These are phyloP conservation scores for Nicotiana rustica DNA, from an alignment of 305 asterid species.

Conservation along the genomic window DNA sequence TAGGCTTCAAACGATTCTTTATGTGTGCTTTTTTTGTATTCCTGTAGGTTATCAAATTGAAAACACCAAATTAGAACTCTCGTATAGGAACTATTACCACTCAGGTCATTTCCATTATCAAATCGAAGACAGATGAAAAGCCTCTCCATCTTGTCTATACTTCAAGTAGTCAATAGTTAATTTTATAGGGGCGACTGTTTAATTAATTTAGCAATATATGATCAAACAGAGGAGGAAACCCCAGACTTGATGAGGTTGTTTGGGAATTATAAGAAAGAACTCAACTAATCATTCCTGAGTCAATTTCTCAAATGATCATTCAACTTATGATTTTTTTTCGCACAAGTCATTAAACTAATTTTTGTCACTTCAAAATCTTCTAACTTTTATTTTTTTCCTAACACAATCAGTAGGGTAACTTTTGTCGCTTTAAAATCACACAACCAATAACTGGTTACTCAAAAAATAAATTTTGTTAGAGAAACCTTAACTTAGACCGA, in stretches of 20 bases:
- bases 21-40: too few species aligned
- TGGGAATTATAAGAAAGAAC: too few species aligned
- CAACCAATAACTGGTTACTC: neutral
- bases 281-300: neutral
- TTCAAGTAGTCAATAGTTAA: neutral
- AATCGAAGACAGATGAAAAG: too few species aligned
- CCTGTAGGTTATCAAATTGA: too few species aligned
- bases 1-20: too few species aligned
- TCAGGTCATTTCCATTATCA: too few species aligned
- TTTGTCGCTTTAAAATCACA: neutral
- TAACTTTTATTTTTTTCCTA: too few species aligned
- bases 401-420: neutral
- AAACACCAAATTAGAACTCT: too few species aligned
- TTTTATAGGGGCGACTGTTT: neutral
- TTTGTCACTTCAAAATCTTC: neutral
- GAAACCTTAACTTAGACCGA: too few species aligned
- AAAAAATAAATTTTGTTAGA: neutral
- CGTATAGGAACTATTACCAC: too few species aligned
- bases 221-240: neutral
- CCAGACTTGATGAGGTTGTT: neutral
- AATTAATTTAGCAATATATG: neutral
- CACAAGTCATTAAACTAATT: neutral
- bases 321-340: neutral
- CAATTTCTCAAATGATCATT: neutral
- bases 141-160: neutral